phyloP scores from a whole-genome alignment of 768 basidiomycete species.

The Tulasnella sp. region DNA sequence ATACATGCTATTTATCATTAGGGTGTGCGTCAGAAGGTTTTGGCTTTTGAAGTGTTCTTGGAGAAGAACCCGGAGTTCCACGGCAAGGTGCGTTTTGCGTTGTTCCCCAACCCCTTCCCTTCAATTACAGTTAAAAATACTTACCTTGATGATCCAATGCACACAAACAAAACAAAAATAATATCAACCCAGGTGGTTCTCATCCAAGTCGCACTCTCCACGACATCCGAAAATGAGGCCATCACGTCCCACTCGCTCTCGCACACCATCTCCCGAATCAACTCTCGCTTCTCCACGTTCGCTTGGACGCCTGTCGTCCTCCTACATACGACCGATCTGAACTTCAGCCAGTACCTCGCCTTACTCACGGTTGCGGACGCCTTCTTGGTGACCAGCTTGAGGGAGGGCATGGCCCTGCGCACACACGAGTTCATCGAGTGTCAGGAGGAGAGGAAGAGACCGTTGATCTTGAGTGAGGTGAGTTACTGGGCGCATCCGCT shows the following conservation, averaged over 20 bases:
- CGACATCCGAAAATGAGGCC: conserved; percentile 62
- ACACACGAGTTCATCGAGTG: conserved; percentile 51
- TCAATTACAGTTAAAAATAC: background rate
- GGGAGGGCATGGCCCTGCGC: conserved; percentile 80
- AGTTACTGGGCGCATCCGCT: background rate
- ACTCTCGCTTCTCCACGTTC: conserved; percentile 65
- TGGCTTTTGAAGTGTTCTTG: conserved; percentile 73
- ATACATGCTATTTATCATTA: conserved; percentile 20
- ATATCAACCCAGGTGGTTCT: conserved; percentile 77
- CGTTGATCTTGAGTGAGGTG: conserved; percentile 71
- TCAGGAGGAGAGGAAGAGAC: conserved; percentile 55
- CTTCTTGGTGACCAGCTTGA: conserved; percentile 70
- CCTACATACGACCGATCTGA: conserved; percentile 71
- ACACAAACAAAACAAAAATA: too few species aligned
- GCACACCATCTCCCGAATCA: conserved; percentile 68
- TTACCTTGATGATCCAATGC: too few species aligned
- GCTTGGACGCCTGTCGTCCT: conserved; percentile 85
- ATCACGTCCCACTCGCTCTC: conserved; percentile 50
- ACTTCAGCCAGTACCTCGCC: conserved; percentile 77
- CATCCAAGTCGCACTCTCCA: conserved; percentile 79
- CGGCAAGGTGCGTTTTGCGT: conserved; percentile 44
- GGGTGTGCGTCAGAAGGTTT: conserved; percentile 73
- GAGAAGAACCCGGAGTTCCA: conserved; percentile 70
- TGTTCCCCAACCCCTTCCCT: too few species aligned
- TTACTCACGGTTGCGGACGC: conserved; percentile 73